Base-by-base conservation (phyloP, 208 protist species). In the Wallacemonas sp. region DNA sequence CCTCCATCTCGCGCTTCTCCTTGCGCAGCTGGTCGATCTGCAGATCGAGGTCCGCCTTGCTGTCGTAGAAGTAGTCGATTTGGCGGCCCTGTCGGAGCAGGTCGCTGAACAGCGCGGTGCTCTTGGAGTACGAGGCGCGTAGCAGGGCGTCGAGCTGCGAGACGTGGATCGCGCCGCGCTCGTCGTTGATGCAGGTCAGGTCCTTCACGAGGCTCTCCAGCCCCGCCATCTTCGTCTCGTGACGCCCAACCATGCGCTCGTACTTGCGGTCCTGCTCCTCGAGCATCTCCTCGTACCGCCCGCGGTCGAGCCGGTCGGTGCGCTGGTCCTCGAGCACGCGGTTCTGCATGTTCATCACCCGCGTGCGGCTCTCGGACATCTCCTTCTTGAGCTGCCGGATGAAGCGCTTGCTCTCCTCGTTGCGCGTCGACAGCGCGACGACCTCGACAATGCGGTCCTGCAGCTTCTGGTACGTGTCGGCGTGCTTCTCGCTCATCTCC, bases 321-420 rank as follows among this genome's bases (percentile, higher is more conserved):
- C 78, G 78, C 23, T 75, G 69, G 52, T 94, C 87, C 61, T 91
- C 82, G 1, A 94, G 57, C 1, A 72, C 81, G 25, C 68, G 68
- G 63, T 96, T 96, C 67, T 94, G 86, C 63, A 93, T 86, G 57
- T 88, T 74, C 79, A 96, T 88, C 36, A 92, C 84, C 20, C 87
- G 79, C 22, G 79, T 84, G 44, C 82, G 76, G 67, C 81, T 93
- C 55, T 94, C 88, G 16, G 81, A 74, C 79, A 90, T 91, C 72
- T 96, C 91, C 29, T 82, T 77, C 75, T 94, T 96, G 22, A 94
- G 73, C 75, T 96, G 91, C 18, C 91, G 88, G 67, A 96, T 96
- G 59, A 93, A 92, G 3, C 84, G 73, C 57, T 96, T 96, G 74
- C 86, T 92, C 67, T 94, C 86, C 72, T 96, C 87, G 55, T 93